Conservation (phyloP, 768 basidiomycete genomes). For the Mycena sanguinolenta region DNA sequence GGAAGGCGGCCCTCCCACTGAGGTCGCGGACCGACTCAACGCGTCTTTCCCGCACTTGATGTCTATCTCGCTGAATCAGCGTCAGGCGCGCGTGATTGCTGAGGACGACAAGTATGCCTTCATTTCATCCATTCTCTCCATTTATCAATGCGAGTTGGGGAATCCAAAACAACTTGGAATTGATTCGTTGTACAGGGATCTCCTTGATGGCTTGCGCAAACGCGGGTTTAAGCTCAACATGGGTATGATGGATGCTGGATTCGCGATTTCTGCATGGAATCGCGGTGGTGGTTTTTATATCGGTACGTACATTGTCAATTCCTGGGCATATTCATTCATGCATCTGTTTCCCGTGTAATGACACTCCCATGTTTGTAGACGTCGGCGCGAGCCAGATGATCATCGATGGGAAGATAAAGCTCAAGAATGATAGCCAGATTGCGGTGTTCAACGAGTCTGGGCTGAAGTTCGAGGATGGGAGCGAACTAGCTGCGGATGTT, state of each 20-base stretch:
- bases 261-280: conserved; percentile 46
- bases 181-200: too few species aligned
- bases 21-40: too few species aligned
- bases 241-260: conserved; percentile 56
- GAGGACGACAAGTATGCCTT: too few species aligned
- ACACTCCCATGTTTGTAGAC: too few species aligned
- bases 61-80: too few species aligned
- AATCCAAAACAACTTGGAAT: conserved; percentile 40
- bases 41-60: too few species aligned
- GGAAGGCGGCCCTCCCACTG: too few species aligned
- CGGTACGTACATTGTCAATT: conserved; percentile 65
- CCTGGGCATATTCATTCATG: too few species aligned
- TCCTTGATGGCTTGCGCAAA: conserved; percentile 54
- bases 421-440: conserved; percentile 71
- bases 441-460: conserved; percentile 6
- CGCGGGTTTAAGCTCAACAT: conserved; percentile 61
- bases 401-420: conserved; percentile 76
- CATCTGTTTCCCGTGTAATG: too few species aligned
- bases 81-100: too few species aligned
- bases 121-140: neutral
- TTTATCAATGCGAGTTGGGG: too few species aligned
- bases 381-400: too few species aligned
- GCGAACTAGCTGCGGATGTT: neutral
- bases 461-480: neutral
- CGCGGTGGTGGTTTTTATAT: conserved; percentile 54